Base-by-base conservation (phyloP, 345 rosid species). In the Diplotaxis tenuifolia region DNA sequence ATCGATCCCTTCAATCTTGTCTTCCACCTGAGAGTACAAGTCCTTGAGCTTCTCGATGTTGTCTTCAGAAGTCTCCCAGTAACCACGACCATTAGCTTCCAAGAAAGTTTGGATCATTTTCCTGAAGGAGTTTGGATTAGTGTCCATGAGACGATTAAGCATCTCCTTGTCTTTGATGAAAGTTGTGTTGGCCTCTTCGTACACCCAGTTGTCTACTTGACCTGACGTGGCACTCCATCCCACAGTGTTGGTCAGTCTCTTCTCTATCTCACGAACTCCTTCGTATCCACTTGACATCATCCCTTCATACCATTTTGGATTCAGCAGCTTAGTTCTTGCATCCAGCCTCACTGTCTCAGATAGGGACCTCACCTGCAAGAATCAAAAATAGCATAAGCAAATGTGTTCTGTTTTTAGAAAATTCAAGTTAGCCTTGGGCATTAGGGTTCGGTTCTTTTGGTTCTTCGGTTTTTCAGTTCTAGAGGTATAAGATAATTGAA, bases 181-280 rank as follows among this genome's bases (percentile, higher is more conserved):
- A 1, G 99, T 95, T 6, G 97, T 19, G 86, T 92, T 95, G 6
- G 97, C 99, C 70, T 95, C 99, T 27, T 95, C 97, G 16, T 95
- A 90, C 0, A 92, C 99, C 97, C 97, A 92, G 74, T 95, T 92
- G 83, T 95, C 99, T 1, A 95, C 99, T 78, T 95, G 97, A 28
- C 99, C 97, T 0, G 97, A 95, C 0, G 99, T 95, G 64, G 97
- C 99, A 78, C 97, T 95, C 99, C 99, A 95, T 61, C 99, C 99
- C 3, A 95, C 99, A 0, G 96, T 95, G 62, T 95, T 92, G 2
- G 96, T 87, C 6, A 95, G 88, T 70, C 99, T 79, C 85, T 95
- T 95, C 88, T 95, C 97, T 16, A 95, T 95, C 77, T 95, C 99
- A 0, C 97, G 90, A 22, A 95, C 99, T 23, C 99, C 99, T 78